Evolutionary conservation across 805 yeast species (phyloP), one percentile per base, ranked within the genome.

Genomic region (Pichia cabralensis): DNA sequence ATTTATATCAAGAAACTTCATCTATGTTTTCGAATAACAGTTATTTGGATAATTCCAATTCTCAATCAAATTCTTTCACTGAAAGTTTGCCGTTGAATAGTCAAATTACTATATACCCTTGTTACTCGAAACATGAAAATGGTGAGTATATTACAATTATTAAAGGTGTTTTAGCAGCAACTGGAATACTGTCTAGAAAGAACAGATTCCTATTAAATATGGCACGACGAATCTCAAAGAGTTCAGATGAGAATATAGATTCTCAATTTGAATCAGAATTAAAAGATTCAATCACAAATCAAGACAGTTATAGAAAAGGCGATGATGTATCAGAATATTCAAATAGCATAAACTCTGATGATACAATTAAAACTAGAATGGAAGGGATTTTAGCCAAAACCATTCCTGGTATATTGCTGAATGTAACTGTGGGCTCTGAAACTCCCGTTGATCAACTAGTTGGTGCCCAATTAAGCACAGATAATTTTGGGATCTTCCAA

Each of bases 171-270:
- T 59, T 80, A 19, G 67, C 49, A 34, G 65, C 81, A 27, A 84
- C 86, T 0, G 94, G 94, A 1, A 61, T 69, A 8, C 69, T 75
- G 64, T 69, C 71, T 21, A 63, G 94, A 27, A 84, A 80, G 48
- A 84, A 85, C 54, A 61, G 77, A 38, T 53, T 88, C 28, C 62
- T 88, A 22, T 53, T 80, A 16, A 67, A 85, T 1, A 56, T 85
- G 28, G 83, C 85, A 3, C 72, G 73, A 40, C 85, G 82, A 53
- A 60, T 81, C 32, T 69, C 76, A 0, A 71, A 74, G 32, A 41
- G 55, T 5, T 50, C 49, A 25, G 48, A 49, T 10, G 34, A 55
- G 4, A 47, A 36, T 12, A 11, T 44, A 5, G 45, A 54, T 9
- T 46, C 60, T 2, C 60, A 61, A 39, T 39, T 64, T 17, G 66